Evolutionary conservation across 805 yeast genomes (phyloP), one percentile per base, ranked within the genome.

Genomic region (Komagataella mondaviorum): DNA sequence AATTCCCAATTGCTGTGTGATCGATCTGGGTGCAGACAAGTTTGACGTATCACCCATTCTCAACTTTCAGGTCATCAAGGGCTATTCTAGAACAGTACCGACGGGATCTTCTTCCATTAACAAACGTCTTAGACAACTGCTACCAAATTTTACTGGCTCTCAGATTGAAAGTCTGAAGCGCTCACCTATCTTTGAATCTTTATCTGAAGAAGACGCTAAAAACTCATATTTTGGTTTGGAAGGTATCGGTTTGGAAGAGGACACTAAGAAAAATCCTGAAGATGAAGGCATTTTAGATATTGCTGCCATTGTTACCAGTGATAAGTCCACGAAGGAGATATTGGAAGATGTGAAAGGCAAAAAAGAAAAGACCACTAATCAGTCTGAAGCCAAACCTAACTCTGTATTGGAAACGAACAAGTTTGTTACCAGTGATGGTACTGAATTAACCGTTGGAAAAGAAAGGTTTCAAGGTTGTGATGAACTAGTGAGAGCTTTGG

Each of bases 381-480:
- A 55, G 17, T 53, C 53, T 6, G 55, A 51, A 30, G 55, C 55
- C 23, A 53, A 62, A 55, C 71, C 76, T 39, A 90, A 91, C 66
- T 71, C 77, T 44, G 91, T 88, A 60, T 64, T 83, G 53, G 91
- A 85, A 58, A 74, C 69, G n/a, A 90, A 89, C 64, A 63, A 72
- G 6, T 91, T 90, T 61, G 62, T 71, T 30, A 95, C 86, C 65
- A 65, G 74, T 7, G 60, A 65, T 4, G 85, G 87, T 3, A 69
- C 75, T 49, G 68, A 69, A 51, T 62, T 85, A n/a, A 70, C 70
- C 6, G 80, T 91, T n/a, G 98, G 98, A 2, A 85, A 82, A 54
- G 96, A 89, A 68, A 74, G 98, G 59, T 91, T 91, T 66, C 83
- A 78, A 62, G 98, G 97, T 1, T 71, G 85, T 44, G 80, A 76